phyloP scores from a whole-genome alignment of 306 rosid genomes.

The Luffa aegyptiaca region DNA sequence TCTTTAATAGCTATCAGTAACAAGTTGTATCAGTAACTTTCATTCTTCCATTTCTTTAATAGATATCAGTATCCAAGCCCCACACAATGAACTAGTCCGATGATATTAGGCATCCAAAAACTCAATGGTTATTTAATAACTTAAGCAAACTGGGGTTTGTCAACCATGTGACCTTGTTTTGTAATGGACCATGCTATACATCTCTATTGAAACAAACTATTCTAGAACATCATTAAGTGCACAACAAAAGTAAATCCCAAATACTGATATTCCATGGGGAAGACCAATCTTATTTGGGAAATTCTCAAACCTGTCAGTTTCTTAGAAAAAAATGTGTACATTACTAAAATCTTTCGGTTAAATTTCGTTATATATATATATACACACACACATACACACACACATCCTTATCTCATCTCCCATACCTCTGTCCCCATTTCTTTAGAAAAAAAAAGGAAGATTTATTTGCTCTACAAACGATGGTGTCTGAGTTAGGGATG shows the following conservation, averaged over 20 bases:
- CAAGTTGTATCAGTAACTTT: neutral
- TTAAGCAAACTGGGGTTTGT: neutral
- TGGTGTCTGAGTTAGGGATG: too few species aligned
- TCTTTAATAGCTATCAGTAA: too few species aligned
- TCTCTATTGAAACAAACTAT: neutral
- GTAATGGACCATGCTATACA: neutral
- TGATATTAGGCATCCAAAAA: neutral
- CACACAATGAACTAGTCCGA: neutral
- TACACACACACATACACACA: too few species aligned
- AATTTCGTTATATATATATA: too few species aligned
- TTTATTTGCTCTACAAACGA: too few species aligned
- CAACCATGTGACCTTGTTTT: neutral
- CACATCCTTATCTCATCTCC: too few species aligned
- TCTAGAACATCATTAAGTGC: neutral
- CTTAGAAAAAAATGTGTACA: too few species aligned
- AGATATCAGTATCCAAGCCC: neutral
- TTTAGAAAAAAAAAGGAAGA: too few species aligned
- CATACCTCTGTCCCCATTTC: too few species aligned
- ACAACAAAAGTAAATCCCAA: neutral
- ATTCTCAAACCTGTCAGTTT: too few species aligned
- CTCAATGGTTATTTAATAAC: neutral
- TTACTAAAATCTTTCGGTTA: too few species aligned
- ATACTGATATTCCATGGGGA: neutral
- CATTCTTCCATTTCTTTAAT: neutral
- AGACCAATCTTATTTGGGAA: too few species aligned